A percentile compares a stretch with the other conserved stretches of the same genome.
These are phyloP conservation scores for Gossypium sturtianum DNA, from an alignment of 345 rosid genomes.

Conservation along the genomic window DNA sequence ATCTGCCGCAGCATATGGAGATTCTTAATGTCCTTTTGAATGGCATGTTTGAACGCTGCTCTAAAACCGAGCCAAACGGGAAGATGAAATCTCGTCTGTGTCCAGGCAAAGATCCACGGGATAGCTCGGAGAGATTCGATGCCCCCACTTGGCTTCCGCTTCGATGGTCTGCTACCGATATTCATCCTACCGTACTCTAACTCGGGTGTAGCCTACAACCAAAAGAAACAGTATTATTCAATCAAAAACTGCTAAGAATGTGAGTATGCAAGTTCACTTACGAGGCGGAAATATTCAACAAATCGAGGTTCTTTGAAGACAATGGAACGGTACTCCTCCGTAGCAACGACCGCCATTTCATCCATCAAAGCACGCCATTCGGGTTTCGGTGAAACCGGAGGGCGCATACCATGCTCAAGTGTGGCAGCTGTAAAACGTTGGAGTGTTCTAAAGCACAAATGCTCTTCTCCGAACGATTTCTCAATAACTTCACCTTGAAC, in stretches of 20 bases:
- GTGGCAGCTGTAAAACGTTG: constrained; percentile 98
- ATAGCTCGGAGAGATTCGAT: constrained; percentile 95
- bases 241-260: background rate
- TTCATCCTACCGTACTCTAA: constrained; percentile 96
- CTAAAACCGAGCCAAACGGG: constrained; percentile 98
- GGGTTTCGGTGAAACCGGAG: constrained; percentile 85
- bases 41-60: constrained; percentile 68
- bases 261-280: constrained; percentile 28
- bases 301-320: constrained; percentile 91
- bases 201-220: constrained; percentile 92
- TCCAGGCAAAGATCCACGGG: constrained; percentile 99
- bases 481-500: constrained; percentile 98
- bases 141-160: constrained; percentile 92
- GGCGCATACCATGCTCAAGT: constrained; percentile 95
- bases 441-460: constrained; percentile 86
- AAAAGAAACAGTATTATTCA: constrained; percentile 6
- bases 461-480: constrained; percentile 93
- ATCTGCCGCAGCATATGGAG: constrained; percentile 78
- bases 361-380: constrained; percentile 94
- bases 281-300: constrained; percentile 95
- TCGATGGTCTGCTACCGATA: constrained; percentile 98
- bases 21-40: constrained; percentile 63
- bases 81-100: constrained; percentile 95
- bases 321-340: constrained; percentile 79
- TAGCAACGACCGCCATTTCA: constrained; percentile 84